Evolutionary conservation across 306 rosid species (phyloP).

Genomic region (Gillenia trifoliata): DNA sequence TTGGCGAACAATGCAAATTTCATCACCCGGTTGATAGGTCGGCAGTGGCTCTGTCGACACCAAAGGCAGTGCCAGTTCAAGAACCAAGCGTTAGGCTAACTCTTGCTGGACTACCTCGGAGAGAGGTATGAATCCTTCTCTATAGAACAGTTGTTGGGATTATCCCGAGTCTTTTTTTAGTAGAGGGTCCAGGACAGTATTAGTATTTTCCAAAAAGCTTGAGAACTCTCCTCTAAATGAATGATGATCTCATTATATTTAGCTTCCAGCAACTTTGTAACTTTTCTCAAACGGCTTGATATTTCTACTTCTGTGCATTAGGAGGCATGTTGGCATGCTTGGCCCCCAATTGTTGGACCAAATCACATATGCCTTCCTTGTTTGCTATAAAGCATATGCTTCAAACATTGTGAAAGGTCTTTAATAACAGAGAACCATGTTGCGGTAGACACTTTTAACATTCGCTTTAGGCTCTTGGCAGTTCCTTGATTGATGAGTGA

Average conservation of each 20-base stretch:
- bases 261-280: not conserved
- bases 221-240: not conserved
- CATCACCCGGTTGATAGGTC: conserved; percentile 91
- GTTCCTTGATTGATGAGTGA: too few relatives aligned
- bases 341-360: not conserved
- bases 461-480: not conserved
- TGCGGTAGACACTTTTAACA: not conserved
- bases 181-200: too few relatives aligned
- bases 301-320: not conserved
- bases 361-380: not conserved
- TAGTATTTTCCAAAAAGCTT: too few relatives aligned
- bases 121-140: conserved; percentile 61
- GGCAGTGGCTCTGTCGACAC: conserved; percentile 35
- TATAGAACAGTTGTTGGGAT: not conserved
- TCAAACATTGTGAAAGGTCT: not conserved
- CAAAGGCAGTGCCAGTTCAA: conserved; percentile 27
- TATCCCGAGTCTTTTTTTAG: not conserved
- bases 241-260: not conserved
- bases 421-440: not conserved
- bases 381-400: not conserved
- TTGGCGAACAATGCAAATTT: conserved; percentile 77
- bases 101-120: conserved; percentile 90
- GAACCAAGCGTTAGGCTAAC: conserved; percentile 63
- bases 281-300: not conserved
- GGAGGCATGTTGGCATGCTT: not conserved